phyloP scores from a whole-genome alignment of 352 stramenopile genomes.

The Phytophthora melonis region DNA sequence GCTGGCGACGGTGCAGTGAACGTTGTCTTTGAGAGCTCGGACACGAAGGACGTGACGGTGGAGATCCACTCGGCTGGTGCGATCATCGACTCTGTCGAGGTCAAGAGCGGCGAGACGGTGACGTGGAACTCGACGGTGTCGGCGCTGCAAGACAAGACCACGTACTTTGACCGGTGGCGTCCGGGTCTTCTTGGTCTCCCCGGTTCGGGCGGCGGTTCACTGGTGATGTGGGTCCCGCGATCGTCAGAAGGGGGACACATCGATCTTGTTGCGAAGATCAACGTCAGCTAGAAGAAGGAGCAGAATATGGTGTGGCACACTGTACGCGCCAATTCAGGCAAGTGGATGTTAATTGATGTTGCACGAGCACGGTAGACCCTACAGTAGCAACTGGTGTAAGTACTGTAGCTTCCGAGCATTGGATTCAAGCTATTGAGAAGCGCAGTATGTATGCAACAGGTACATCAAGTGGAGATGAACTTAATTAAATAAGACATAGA shows the following conservation, averaged over 20 bases:
- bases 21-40: slow-evolving; percentile 49
- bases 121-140: slow-evolving; percentile 49
- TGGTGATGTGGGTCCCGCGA: slow-evolving; percentile 54
- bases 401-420: too few relatives aligned
- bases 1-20: slow-evolving; percentile 41
- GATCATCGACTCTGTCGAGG: slow-evolving; percentile 43
- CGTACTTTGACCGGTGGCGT: slow-evolving; percentile 69
- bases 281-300: slow-evolving; percentile 44
- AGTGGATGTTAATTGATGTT: too few relatives aligned
- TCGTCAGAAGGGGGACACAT: slow-evolving; percentile 43
- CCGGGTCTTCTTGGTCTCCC: slow-evolving; percentile 49
- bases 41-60: slow-evolving; percentile 52
- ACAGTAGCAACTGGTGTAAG: too few relatives aligned
- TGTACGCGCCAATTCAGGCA: too few relatives aligned
- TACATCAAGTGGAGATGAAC: too few relatives aligned
- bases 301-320: too few relatives aligned
- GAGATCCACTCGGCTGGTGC: slow-evolving; percentile 53
- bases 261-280: slow-evolving; percentile 50
- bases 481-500: not conserved
- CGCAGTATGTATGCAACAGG: too few relatives aligned
- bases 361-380: too few relatives aligned
- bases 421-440: too few relatives aligned
- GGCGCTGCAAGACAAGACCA: slow-evolving; percentile 52
- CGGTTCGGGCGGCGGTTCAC: slow-evolving; percentile 51
- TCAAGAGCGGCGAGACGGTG: slow-evolving; percentile 44